Conservation (phyloP, 768 basidiomycete genomes). For the Lentinus brumalis region DNA sequence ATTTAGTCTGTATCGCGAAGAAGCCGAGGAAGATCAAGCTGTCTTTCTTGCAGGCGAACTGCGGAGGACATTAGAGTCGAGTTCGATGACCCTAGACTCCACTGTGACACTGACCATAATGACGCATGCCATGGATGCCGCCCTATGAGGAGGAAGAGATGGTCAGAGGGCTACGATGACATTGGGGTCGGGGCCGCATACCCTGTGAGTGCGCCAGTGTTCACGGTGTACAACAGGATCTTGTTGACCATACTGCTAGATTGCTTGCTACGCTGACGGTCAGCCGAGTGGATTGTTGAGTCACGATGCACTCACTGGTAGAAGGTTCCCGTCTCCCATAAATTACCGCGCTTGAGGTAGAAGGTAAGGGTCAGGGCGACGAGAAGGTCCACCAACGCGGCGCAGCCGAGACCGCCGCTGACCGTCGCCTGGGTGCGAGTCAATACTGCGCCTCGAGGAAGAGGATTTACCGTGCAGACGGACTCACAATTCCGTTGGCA, state of each 20-base stretch:
- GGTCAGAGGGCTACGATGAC: too few species aligned
- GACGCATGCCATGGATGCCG: not conserved
- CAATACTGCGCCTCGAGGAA: too few species aligned
- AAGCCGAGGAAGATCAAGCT: not conserved
- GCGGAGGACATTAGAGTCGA: too few species aligned
- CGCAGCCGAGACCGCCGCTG: conserved; percentile 10
- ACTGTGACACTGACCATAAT: not conserved
- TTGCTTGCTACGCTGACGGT: not conserved
- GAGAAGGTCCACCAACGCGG: conserved; percentile 12
- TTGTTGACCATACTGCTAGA: conserved; percentile 13
- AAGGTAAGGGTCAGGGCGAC: conserved; percentile 9
- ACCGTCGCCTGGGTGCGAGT: not conserved
- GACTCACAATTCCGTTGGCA: too few species aligned
- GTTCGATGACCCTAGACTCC: too few species aligned
- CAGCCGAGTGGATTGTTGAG: not conserved
- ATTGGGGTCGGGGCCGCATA: too few species aligned
- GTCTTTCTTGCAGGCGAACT: not conserved
- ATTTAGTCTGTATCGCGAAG: not conserved
- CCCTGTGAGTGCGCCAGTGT: conserved; percentile 10
- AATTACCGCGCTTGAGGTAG: conserved; percentile 8
- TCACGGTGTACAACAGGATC: conserved; percentile 7
- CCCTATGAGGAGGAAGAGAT: not conserved
- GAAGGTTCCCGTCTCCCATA: conserved; percentile 3
- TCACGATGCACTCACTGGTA: not conserved
- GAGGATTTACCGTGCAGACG: too few species aligned